phyloP scores from a whole-genome alignment of 495 filamentous ascomycete genomes.

The Neurospora intermedia region DNA sequence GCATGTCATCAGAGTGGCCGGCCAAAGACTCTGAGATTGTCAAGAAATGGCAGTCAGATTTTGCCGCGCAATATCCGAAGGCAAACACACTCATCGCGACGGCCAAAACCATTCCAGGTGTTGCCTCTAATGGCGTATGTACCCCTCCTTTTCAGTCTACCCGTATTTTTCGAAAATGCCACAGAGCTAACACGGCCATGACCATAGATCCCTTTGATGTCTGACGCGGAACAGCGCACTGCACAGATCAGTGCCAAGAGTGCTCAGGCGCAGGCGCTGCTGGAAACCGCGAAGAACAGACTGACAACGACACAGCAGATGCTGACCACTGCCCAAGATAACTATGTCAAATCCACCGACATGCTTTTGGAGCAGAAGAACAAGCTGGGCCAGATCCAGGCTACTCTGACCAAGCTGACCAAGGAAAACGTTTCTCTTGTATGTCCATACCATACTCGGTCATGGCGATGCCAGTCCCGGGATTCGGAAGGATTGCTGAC shows the following conservation, averaged over 20 bases:
- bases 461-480: not conserved
- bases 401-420: not conserved
- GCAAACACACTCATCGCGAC: not conserved
- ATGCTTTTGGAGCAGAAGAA: conserved; percentile 4
- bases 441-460: not conserved
- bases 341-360: not conserved
- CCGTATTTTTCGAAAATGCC: not conserved
- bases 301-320: conserved; percentile 3
- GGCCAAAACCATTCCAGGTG: not conserved
- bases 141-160: not conserved
- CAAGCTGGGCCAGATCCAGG: not conserved
- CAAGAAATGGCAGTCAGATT: not conserved
- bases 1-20: not conserved
- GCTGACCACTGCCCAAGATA: not conserved
- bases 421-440: not conserved
- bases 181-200: not conserved
- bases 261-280: not conserved
- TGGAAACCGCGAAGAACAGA: not conserved
- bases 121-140: not conserved
- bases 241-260: not conserved
- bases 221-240: not conserved
- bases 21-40: not conserved
- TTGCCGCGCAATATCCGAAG: not conserved
- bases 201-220: not conserved
- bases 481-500: not conserved